Evolutionary conservation across 805 yeast genomes (phyloP), one percentile per base, ranked within the genome.

Genomic region (Ogataea methanolica): DNA sequence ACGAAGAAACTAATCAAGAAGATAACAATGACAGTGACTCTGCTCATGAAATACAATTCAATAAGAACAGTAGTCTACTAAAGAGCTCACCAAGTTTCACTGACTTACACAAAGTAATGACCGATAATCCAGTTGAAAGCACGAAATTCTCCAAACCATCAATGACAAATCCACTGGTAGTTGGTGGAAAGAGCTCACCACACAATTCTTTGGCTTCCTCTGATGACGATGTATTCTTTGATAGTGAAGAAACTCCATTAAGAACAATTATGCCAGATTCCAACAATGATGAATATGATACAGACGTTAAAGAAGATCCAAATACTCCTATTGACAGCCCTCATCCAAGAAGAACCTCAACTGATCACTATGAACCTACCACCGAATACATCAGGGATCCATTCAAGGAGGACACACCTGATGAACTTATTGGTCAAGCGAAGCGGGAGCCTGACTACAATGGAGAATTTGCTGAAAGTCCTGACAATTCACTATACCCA

Each of bases 211-310:
- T 19, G 9, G 21, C 15, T 5, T 37, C 41, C 9, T n/a, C 9
- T 15, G 45, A 43, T 21, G 33, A 37, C 21, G 45, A 43, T 11
- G 8, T 11, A 14, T 43, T 43, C 19, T 54, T 45, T 43, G 57
- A 54, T 37, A 55, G 51, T 15, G 26, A 36, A 37, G 45, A 43
- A 33, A 7, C 41, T 3, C 22, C n/a, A n/a, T 8, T 36, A 5
- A 16, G 15, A 15, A 35, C 15, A 33, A 17, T 5, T 12, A 21
- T 37, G 16, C 5, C 39, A 1, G 17, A 17, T 12, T 26, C 41
- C 14, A 14, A 15, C 4, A n/a, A 16, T 23, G 26, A 23, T n/a
- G n/a, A 15, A 16, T 12, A 39, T 39, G 6, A 17, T 12, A 26
- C 37, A 6, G 43, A 33, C 12, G 6, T 15, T 4, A 17, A 14